Conservation (phyloP, 306 rosid genomes). For the Lablab purpureus region DNA sequence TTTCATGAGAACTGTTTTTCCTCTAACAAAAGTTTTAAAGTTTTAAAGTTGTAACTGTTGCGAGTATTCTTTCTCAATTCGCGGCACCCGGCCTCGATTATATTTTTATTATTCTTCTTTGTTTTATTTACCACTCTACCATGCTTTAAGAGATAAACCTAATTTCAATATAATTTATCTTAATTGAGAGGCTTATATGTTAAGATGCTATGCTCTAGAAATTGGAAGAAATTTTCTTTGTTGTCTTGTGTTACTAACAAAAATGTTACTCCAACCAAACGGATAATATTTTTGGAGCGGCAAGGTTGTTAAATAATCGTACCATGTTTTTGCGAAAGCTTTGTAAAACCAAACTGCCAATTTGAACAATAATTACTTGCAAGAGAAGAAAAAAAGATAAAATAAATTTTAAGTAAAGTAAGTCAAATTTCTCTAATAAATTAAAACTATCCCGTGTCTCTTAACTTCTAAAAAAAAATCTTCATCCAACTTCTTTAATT, state of each 20-base stretch:
- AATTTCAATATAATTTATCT: background rate
- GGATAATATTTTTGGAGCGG: background rate
- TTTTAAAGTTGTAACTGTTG: background rate
- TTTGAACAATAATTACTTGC: background rate
- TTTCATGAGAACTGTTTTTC: background rate
- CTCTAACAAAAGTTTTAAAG: too few species aligned
- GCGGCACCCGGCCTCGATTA: conserved; percentile 14
- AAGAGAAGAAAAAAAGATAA: background rate
- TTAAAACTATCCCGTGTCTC: background rate
- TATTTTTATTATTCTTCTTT: background rate
- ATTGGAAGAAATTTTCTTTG: background rate
- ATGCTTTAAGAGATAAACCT: background rate
- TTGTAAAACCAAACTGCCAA: background rate
- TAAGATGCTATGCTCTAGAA: too few species aligned
- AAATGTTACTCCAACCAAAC: background rate
- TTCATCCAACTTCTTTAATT: background rate
- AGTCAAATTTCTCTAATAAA: background rate
- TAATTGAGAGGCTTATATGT: too few species aligned
- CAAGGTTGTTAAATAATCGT: background rate
- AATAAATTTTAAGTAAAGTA: background rate
- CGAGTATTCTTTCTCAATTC: background rate
- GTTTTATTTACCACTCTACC: background rate
- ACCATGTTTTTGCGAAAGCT: background rate
- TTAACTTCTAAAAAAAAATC: too few species aligned
- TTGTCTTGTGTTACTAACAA: background rate